phyloP scores from a whole-genome alignment of 179 eudicot species.

The Beta macrorhiza region DNA sequence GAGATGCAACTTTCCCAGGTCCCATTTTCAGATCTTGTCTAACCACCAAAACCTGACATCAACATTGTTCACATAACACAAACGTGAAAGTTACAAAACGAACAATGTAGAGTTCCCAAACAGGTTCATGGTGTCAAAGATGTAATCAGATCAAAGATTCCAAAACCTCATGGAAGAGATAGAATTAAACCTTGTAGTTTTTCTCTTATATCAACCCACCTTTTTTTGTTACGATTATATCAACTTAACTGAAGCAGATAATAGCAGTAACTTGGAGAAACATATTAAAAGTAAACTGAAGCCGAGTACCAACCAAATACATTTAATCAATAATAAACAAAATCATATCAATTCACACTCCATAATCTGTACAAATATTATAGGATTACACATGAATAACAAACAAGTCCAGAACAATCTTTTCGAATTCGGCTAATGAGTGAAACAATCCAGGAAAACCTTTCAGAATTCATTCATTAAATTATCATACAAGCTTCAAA shows the following conservation, averaged over 20 bases:
- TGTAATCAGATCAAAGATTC: not conserved
- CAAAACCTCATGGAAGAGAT: not conserved
- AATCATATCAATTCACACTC: not conserved
- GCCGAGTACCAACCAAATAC: not conserved
- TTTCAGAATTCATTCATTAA: not conserved
- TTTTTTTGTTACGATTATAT: not conserved
- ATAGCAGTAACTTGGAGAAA: not conserved
- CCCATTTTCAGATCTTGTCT: constrained; percentile 98
- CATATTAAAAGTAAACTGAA: not conserved
- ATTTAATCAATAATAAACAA: not conserved
- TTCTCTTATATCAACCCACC: not conserved
- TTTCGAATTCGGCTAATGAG: not conserved
- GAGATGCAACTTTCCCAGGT: constrained; percentile 87
- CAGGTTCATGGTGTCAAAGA: not conserved
- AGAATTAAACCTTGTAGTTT: not conserved
- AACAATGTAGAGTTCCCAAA: not conserved
- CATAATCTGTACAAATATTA: not conserved
- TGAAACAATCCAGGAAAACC: not conserved
- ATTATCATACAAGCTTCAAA: not conserved
- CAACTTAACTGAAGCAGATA: not conserved
- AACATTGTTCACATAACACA: constrained; percentile 6
- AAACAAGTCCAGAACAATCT: not conserved
- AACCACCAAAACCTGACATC: constrained; percentile 78
- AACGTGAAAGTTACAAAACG: not conserved
- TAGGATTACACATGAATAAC: not conserved